Conservation (phyloP, 495 filamentous ascomycete species). For the Trichodelitschia bisporula region DNA sequence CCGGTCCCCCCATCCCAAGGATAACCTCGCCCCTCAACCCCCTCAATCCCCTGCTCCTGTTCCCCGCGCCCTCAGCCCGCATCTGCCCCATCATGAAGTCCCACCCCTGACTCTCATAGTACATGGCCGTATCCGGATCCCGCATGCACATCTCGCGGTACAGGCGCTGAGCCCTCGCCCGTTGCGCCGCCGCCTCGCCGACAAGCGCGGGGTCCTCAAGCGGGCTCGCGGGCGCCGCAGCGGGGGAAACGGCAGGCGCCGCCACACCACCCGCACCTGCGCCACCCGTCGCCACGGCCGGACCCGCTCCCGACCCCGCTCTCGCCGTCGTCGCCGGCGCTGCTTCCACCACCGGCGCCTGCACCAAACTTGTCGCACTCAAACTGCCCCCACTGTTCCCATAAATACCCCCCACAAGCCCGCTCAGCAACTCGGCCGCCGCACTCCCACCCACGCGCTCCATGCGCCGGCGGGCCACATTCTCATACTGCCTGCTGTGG, state of each 20-base stretch:
- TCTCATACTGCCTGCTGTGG: too few species aligned
- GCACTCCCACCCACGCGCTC: too few species aligned
- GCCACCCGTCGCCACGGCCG: too few species aligned
- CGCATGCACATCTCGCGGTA: slow-evolving; percentile 12
- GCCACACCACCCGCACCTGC: background rate
- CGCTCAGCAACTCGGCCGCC: too few species aligned
- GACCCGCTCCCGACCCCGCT: too few species aligned
- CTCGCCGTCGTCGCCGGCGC: too few species aligned
- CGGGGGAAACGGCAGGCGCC: slow-evolving; percentile 2
- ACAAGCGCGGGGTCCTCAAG: slow-evolving; percentile 13
- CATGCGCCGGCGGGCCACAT: too few species aligned
- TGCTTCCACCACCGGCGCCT: too few species aligned
- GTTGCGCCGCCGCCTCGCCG: slow-evolving; percentile 10
- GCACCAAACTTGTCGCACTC: too few species aligned
- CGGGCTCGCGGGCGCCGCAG: slow-evolving; percentile 4
- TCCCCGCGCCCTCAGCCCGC: slow-evolving; percentile 13
- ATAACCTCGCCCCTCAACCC: slow-evolving; percentile 7
- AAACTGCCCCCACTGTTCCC: too few species aligned
- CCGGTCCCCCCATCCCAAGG: too few species aligned
- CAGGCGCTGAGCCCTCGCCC: slow-evolving; percentile 5
- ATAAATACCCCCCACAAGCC: too few species aligned
- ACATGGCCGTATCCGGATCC: background rate
- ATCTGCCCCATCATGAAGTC: slow-evolving; percentile 16
- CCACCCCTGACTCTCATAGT: slow-evolving; percentile 11
- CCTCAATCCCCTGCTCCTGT: slow-evolving; percentile 9